Base-by-base conservation (phyloP, 257 asterid genomes). In the Leptodermis oblonga region DNA sequence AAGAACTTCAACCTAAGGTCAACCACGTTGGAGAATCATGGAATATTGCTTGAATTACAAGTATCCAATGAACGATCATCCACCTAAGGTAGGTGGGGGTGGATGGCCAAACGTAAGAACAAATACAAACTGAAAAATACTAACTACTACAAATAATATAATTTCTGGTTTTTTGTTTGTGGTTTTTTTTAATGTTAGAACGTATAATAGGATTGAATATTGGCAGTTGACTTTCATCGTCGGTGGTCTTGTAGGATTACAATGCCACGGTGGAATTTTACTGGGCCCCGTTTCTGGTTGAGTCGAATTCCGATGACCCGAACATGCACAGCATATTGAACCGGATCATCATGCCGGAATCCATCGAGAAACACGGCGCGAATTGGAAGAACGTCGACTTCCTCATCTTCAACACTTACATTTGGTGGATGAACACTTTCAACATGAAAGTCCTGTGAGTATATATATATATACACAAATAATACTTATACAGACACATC, bases 401-500 rank as follows among this genome's bases (percentile, higher is more conserved):
- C 80, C 95, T 91, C 70, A 58, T 91, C 69, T 91, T 91, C 83
- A 88, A 91, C 81, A 85, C 97, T 0, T 91, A 91, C 65, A 91
- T 91, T 62, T 91, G 97, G 97, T 91, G 97, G 97, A 91, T 91
- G 97, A 91, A 91, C 82, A 91, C 96, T 69, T 66, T 65, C 31
- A 70, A 79, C 75, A 91, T 91, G 93, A 91, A 91, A 87, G 83
- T 88, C 56, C 53, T 91, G 97, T 91, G 75, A 87, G 91, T 85
- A 69, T 13, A 41, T 17, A 37, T n/a, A 15, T 17, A 14, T 18
- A 28, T 4, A 31, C 20, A 0, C n/a, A n/a, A n/a, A n/a, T n/a
- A n/a, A n/a, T n/a, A n/a, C n/a, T n/a, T n/a, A n/a, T n/a, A n/a
- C n/a, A n/a, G n/a, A n/a, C 6, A 6, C 13, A 22, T 52, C 2